Evolutionary conservation across 768 basidiomycete genomes (phyloP), one percentile per base, ranked within the genome.

Genomic region (Mycena belliarum): DNA sequence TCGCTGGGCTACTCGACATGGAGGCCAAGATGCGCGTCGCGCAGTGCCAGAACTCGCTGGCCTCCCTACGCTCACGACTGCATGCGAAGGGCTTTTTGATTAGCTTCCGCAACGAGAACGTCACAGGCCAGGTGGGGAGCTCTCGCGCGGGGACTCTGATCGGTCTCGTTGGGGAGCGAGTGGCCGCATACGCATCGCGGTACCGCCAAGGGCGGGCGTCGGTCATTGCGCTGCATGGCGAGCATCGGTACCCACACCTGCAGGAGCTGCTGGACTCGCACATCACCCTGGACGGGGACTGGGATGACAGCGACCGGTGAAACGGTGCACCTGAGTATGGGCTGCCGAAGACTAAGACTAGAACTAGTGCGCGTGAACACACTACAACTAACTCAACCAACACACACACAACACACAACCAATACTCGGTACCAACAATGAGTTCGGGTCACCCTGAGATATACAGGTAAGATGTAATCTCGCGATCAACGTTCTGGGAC

Each of bases 1-100:
- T 57, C 0, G 11, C 6, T 1, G 46, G 55, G 12, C 24, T 63
- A 0, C 9, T 18, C 23, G 44, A 43, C 1, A 58, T 48, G 46
- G 64, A 65, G 28, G 32, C 40, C 1, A 52, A 47, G 25, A 24
- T 65, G 10, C 55, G 64, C 0, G 26, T 25, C 0, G 46, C 33
- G 2, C 64, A 65, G 21, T 57, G 54, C 25, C 4, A 23, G 16
- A 40, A 57, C 24, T 24, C 54, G 0, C 52, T 65, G 1, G 21
- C 42, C 1, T 4, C 23, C 1, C 16, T 65, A 0, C 57, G 61
- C 14, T 18, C 41, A 0, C 40, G 58, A 1, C 47, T 65, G 0
- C 55, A 65, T 25, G 42, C 51, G 2, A 60, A 65, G 28, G 32
- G 46, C 3, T 52, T 54, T 23, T 15, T 65, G 2, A 63, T 65